Base-by-base conservation (phyloP, 495 filamentous ascomycete genomes). In the Penicillium daleae region DNA sequence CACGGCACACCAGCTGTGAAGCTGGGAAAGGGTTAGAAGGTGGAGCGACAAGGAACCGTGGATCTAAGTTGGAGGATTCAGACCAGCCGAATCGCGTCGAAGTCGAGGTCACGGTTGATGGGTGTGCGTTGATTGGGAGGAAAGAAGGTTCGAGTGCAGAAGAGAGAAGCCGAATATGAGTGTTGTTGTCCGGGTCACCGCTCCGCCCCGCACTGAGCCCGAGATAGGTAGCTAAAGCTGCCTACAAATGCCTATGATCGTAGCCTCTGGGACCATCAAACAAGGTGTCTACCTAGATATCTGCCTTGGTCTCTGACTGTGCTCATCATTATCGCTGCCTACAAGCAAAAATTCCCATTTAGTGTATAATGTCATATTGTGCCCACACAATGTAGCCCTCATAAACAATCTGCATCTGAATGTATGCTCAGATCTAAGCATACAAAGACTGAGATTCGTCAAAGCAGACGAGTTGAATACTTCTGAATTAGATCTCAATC, bases 161-260 rank as follows among this genome's bases (percentile, higher is more conserved):
- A 39, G 52, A 46, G 31, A 65, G 12, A 19, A 29, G 6, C 31
- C 46, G 46, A 46, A 44, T 57, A 48, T 61, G 3, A 56, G 46
- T 54, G 51, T 42, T 56, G 59, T 63, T 63, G 64, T 59, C 52
- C 56, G 31, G 61, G 65, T 65, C 66, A 68, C 66, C 66, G 66
- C 66, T 68, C 55, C 58, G 62, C 62, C 66, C 66, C 66, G 66
- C 66, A 65, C 32, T 39, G 56, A 59, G 46, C 37, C 9, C 22
- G 21, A 12, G 35, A 0, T 19, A 31, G 27, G 21, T 32, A 40
- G 17, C 33, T 17, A 32, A 40, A 37, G 22, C 17, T 27, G 53
- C 53, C 31, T 32, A 17, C 21, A 13, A 52, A 17, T 26, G 12
- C n/a, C n/a, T n/a, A n/a, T n/a, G n/a, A n/a, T n/a, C n/a, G n/a